These are phyloP conservation scores for Apiospora saccharicola DNA, from an alignment of 2,329 filamentous ascomycete genomes.

Conservation along the genomic window DNA sequence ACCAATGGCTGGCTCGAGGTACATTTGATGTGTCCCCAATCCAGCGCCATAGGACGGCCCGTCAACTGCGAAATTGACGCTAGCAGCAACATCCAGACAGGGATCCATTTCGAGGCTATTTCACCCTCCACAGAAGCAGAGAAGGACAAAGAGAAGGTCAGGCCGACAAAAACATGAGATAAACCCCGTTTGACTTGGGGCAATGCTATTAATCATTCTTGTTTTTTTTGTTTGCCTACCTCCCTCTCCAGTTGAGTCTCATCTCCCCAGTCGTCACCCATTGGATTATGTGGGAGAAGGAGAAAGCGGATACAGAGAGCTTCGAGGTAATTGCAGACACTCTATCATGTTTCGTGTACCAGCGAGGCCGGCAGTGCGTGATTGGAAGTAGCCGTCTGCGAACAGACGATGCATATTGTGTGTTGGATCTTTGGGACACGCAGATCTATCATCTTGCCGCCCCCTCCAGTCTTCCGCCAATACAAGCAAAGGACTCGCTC, in stretches of 20 bases:
- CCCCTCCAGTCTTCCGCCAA: not conserved
- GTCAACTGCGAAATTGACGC: constrained; percentile 24
- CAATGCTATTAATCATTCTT: not conserved
- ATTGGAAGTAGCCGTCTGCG: constrained; percentile 13
- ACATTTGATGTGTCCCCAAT: constrained; percentile 17
- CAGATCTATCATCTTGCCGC: constrained; percentile 12
- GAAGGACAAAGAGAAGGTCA: not conserved
- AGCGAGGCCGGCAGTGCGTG: constrained; percentile 18
- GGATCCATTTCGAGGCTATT: constrained; percentile 21
- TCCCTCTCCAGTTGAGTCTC: not conserved
- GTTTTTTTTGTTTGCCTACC: constrained; percentile 1
- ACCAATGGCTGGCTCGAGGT: constrained; percentile 25
- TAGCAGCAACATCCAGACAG: constrained; percentile 11
- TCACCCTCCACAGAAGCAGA: constrained; percentile 8
- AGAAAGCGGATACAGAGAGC: not conserved
- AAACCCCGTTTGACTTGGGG: not conserved
- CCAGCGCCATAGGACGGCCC: constrained; percentile 19
- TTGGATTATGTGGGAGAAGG: constrained; percentile 9
- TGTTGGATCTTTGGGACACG: constrained; percentile 21
- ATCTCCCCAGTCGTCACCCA: constrained; percentile 1
- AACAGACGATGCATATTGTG: constrained; percentile 19
- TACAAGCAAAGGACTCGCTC: not conserved
- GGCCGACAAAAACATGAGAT: not conserved
- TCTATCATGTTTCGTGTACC: constrained; percentile 19
- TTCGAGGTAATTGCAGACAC: constrained; percentile 15